Percentiles rank a stretch among this genome's conserved stretches.
Evolutionary conservation across 495 filamentous ascomycete genomes (phyloP).

Genomic region (Xylaria venustula): DNA sequence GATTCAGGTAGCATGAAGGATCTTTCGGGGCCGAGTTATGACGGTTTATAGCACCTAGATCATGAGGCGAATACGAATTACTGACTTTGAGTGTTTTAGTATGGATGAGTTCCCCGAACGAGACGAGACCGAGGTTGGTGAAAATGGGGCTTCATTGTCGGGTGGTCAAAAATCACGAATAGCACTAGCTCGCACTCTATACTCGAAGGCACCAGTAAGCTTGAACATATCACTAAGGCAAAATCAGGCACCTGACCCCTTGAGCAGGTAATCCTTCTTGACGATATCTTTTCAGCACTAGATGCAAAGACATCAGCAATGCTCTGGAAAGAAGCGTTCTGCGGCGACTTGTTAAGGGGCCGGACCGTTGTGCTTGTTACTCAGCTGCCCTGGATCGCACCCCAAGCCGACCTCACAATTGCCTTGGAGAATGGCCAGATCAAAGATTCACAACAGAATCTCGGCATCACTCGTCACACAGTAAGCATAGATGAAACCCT

Average conservation of each 20-base stretch:
- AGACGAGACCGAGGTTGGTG: slow-evolving; percentile 62
- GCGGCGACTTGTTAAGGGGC: slow-evolving; percentile 45
- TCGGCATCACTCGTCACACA: slow-evolving; percentile 33
- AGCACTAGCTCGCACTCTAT: slow-evolving; percentile 67
- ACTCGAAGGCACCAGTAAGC: slow-evolving; percentile 62
- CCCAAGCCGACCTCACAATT: slow-evolving; percentile 46
- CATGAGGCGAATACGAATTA: background rate
- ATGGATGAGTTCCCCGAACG: slow-evolving; percentile 46
- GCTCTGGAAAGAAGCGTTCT: slow-evolving; percentile 51
- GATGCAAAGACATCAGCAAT: slow-evolving; percentile 51
- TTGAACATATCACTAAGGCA: no score
- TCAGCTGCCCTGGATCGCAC: slow-evolving; percentile 43
- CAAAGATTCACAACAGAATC: slow-evolving; percentile 32
- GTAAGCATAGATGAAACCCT: slow-evolving; percentile 22
- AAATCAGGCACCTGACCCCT: no score
- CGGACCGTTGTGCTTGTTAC: slow-evolving; percentile 39
- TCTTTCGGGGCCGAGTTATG: no score
- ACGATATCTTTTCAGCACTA: slow-evolving; percentile 68
- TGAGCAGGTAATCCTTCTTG: slow-evolving; percentile 63
- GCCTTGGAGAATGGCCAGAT: slow-evolving; percentile 41
- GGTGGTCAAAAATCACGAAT: slow-evolving; percentile 72
- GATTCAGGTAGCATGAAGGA: no score
- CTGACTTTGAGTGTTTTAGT: background rate
- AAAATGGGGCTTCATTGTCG: slow-evolving; percentile 65
- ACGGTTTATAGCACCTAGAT: background rate